phyloP scores from a whole-genome alignment of 768 basidiomycete genomes.

The Boletellus emodensis region DNA sequence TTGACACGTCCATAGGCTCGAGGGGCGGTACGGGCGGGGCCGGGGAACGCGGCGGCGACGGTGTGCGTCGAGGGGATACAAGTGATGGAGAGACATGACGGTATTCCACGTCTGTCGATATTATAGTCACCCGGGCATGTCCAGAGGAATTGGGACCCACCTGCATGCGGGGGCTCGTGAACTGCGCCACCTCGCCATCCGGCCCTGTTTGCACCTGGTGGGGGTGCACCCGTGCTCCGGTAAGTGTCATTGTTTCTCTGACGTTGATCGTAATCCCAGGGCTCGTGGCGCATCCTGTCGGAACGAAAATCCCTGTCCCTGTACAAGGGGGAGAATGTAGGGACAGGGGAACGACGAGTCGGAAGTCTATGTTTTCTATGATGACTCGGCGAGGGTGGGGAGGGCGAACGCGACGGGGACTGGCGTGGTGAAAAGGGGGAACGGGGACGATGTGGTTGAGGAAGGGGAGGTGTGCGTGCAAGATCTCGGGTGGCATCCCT shows the following conservation, averaged over 20 bases:
- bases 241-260: constrained; percentile 29
- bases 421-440: constrained; percentile 21
- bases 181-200: constrained; percentile 3
- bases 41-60: constrained; percentile 23
- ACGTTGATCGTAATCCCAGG: constrained; percentile 34
- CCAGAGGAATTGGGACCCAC: constrained; percentile 2
- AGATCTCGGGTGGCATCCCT: constrained; percentile 22
- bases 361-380: constrained; percentile 33
- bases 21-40: constrained; percentile 30
- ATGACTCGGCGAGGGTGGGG: constrained; percentile 33
- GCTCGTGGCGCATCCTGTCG: constrained; percentile 34
- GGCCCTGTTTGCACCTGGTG: constrained; percentile 4
- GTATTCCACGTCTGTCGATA: constrained; percentile 15
- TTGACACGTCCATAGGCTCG: constrained; percentile 34
- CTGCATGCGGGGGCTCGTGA: constrained; percentile 8
- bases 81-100: constrained; percentile 22
- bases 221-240: constrained; percentile 9
- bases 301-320: constrained; percentile 28
- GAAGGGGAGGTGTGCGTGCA: constrained; percentile 21
- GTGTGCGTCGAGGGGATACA: constrained; percentile 20
- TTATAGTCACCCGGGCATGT: neutral
- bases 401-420: constrained; percentile 38
- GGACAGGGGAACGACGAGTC: constrained; percentile 34
- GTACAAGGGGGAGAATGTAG: constrained; percentile 38
- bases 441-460: constrained; percentile 17